Base-by-base conservation (phyloP, 257 asterid genomes). In the Verbena officinalis region DNA sequence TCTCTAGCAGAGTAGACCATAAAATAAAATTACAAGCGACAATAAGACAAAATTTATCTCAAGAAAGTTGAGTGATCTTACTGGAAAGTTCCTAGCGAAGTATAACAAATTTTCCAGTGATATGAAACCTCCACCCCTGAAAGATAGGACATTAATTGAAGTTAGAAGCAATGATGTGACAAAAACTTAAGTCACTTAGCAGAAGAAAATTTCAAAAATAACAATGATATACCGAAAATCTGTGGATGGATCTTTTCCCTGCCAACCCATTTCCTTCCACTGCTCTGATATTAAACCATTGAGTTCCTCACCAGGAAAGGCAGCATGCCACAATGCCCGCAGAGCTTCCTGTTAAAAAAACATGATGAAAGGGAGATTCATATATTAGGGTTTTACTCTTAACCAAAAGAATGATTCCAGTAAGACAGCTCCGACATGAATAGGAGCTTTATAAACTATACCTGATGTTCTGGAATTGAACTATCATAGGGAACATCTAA, bases 241-340 rank as follows among this genome's bases (percentile, higher is more conserved):
- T 48, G 99, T 94, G 44, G 99, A 83, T 21, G 99, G 99, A 78
- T 94, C 99, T 85, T 94, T 94, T 55, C 99, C 99, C 77, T 94
- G 99, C 99, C 99, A 94, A 67, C 99, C 99, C 99, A 94, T 94
- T 70, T 94, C 96, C 75, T 94, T 94, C 99, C 99, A 94, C 82
- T 94, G 97, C 59, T 94, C 98, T 40, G 98, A 90, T 81, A 94
- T 83, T 77, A 90, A 75, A 76, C 95, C 83, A 49, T 22, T 69
- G 31, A 90, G 92, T 67, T 88, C 83, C 76, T 86, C 84, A 68
- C 70, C 90, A 22, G 99, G 99, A 76, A 90, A 94, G 69, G 99
- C 83, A 76, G 86, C 93, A 76, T 72, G 58, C 99, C 99, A 94
- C 67, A 94, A 67, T 49, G 86, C 80, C 75, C 75, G 62, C 57